A percentile compares a stretch with the other conserved stretches of the same genome.
Evolutionary conservation across 2,329 filamentous ascomycete genomes (phyloP).

Genomic region (Albifimbria verrucaria): DNA sequence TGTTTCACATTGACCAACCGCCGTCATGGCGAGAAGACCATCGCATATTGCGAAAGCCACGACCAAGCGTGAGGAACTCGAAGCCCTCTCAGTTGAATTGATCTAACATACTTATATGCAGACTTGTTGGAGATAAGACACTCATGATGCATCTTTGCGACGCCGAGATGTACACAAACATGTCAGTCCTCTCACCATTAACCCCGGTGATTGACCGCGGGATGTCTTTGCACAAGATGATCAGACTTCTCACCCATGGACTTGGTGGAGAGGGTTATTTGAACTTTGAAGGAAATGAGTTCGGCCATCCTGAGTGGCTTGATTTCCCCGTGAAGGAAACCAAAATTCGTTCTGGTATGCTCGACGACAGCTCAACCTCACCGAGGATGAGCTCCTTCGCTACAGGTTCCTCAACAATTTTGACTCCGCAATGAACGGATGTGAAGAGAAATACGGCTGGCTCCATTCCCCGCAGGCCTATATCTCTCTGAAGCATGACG

Average conservation of each 20-base stretch:
- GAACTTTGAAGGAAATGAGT: slow-evolving; percentile 98
- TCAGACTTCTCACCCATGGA: slow-evolving; percentile 85
- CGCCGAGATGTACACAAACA: slow-evolving; percentile 95
- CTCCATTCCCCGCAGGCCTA: slow-evolving; percentile 81
- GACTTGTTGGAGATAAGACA: slow-evolving; percentile 92
- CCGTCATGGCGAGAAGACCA: slow-evolving; percentile 94
- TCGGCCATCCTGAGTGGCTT: slow-evolving; percentile 97
- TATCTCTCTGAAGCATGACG: slow-evolving; percentile 89
- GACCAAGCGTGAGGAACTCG: slow-evolving; percentile 84
- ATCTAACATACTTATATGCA: too few relatives aligned
- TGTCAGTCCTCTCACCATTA: slow-evolving; percentile 81
- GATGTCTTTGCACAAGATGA: slow-evolving; percentile 95
- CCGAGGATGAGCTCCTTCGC: slow-evolving; percentile 79
- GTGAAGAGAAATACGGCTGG: slow-evolving; percentile 90
- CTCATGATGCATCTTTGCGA: slow-evolving; percentile 98
- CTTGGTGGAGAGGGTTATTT: slow-evolving; percentile 95
- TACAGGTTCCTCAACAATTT: slow-evolving; percentile 94
- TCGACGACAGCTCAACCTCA: slow-evolving; percentile 87
- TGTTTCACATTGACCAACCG: slow-evolving; percentile 88
- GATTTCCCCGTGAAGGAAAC: slow-evolving; percentile 94
- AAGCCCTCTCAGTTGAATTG: too few relatives aligned
- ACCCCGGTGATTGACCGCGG: slow-evolving; percentile 88
- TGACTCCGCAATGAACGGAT: slow-evolving; percentile 84
- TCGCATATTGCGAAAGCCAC: slow-evolving; percentile 95
- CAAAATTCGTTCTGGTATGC: slow-evolving; percentile 93